These are phyloP conservation scores for Cytauxzoon felis DNA, from an alignment of 169 alveolate genomes.

Conservation along the genomic window DNA sequence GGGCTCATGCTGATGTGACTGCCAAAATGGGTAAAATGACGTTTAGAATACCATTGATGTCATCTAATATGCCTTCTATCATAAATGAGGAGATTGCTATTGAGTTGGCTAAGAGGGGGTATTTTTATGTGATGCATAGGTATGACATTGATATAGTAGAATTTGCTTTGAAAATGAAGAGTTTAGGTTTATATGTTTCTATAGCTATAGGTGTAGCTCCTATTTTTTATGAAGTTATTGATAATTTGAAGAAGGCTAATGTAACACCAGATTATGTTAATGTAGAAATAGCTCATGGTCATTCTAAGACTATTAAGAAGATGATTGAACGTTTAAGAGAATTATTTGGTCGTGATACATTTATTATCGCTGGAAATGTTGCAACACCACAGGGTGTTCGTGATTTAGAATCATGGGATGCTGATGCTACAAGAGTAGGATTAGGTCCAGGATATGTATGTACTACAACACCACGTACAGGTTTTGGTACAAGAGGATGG, in stretches of 20 bases:
- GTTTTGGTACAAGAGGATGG: constrained; percentile 85
- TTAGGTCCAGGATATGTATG: constrained; percentile 96
- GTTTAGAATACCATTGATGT: constrained; percentile 52
- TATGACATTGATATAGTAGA: constrained; percentile 33
- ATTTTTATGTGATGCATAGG: constrained; percentile 60
- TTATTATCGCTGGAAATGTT: constrained; percentile 91
- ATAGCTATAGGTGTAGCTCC: constrained; percentile 46
- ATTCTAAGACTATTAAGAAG: constrained; percentile 8
- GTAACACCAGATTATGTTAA: constrained; percentile 48
- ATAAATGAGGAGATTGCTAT: constrained; percentile 48
- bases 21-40: constrained; percentile 47
- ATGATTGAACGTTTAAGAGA: constrained; percentile 27
- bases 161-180: constrained; percentile 36
- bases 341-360: constrained; percentile 25
- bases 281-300: constrained; percentile 60
- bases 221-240: constrained; percentile 27
- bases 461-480: constrained; percentile 82
- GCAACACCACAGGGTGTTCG: constrained; percentile 87
- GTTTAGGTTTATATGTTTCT: constrained; percentile 32
- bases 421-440: constrained; percentile 85
- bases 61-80: constrained; percentile 60
- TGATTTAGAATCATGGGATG: constrained; percentile 81
- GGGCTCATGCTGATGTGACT: constrained; percentile 41
- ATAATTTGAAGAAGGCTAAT: constrained; percentile 17
- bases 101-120: constrained; percentile 39